Evolutionary conservation across 805 yeast species (phyloP).

Genomic region (Candida tallmaniae): DNA sequence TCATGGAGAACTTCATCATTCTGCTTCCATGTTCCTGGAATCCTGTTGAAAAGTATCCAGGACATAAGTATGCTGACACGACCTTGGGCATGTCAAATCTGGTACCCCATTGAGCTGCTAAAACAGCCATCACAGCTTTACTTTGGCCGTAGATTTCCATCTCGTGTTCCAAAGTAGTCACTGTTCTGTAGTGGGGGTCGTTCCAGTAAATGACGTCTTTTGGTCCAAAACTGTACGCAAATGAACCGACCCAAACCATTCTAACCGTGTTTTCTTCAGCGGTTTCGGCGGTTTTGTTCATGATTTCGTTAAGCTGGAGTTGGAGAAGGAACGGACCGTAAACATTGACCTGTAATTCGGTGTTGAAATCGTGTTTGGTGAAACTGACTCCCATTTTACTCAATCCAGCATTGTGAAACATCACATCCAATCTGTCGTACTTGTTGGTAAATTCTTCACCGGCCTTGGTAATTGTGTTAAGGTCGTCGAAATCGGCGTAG

Average conservation of each 20-base stretch:
- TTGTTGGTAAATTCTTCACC: conserved; percentile 17
- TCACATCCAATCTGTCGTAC: conserved; percentile 16
- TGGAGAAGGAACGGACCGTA: neutral
- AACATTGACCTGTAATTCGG: neutral
- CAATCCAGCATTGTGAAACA: conserved; percentile 26
- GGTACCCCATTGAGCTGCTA: conserved; percentile 31
- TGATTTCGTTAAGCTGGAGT: neutral
- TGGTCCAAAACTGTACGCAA: conserved; percentile 26
- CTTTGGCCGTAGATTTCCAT: conserved; percentile 36
- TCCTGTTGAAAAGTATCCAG: conserved; percentile 36
- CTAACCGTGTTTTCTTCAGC: conserved; percentile 26
- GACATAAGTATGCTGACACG: conserved; percentile 34
- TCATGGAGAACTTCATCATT: conserved; percentile 1
- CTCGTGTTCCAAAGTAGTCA: conserved; percentile 8
- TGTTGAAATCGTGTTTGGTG: neutral
- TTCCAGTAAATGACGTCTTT: conserved; percentile 31
- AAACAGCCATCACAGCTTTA: conserved; percentile 38
- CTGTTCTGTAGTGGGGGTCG: conserved; percentile 23
- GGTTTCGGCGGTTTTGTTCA: conserved; percentile 26
- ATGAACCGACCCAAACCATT: conserved; percentile 43
- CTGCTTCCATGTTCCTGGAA: conserved; percentile 20
- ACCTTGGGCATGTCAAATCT: conserved; percentile 23
- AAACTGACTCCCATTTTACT: conserved; percentile 29
- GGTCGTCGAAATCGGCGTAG: conserved; percentile 33
- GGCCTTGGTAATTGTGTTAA: conserved; percentile 37